Evolutionary conservation across 345 rosid species (phyloP).

Genomic region (Nephelium lappaceum): DNA sequence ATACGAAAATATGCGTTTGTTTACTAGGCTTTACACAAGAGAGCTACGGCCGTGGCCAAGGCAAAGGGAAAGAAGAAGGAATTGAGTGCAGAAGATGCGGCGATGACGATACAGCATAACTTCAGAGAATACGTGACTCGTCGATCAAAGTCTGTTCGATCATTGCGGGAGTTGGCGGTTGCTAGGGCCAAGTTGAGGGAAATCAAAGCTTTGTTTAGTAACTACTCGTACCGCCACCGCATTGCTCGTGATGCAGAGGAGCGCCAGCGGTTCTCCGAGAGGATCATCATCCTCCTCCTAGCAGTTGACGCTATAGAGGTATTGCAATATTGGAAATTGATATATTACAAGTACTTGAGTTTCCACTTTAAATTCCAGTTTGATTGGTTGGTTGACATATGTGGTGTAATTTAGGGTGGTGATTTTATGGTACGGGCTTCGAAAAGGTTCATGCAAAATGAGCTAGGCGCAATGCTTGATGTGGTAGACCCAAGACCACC

Average conservation of each 20-base stretch:
- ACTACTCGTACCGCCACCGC: constrained; percentile 15
- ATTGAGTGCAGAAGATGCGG: constrained; percentile 2
- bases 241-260: constrained; percentile 14
- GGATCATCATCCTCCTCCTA: constrained; percentile 19
- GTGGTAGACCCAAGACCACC: constrained; percentile 9
- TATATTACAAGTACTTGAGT: too few species aligned
- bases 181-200: constrained; percentile 26
- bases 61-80: not conserved
- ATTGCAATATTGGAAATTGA: not conserved
- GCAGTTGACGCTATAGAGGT: constrained; percentile 26
- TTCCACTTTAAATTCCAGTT: not conserved
- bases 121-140: constrained; percentile 9
- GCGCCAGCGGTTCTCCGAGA: constrained; percentile 24
- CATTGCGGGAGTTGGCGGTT: constrained; percentile 16
- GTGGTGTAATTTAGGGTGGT: not conserved
- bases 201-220: constrained; percentile 12
- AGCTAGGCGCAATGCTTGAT: constrained; percentile 19
- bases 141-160: constrained; percentile 12
- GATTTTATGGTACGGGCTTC: constrained; percentile 17
- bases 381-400: not conserved
- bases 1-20: too few species aligned
- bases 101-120: not conserved
- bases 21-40: not conserved
- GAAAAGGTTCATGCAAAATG: constrained; percentile 20
- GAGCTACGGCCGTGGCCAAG: not conserved